Evolutionary conservation across 331 rosid genomes (phyloP).

Genomic region (Erythrophleum ivorense): DNA sequence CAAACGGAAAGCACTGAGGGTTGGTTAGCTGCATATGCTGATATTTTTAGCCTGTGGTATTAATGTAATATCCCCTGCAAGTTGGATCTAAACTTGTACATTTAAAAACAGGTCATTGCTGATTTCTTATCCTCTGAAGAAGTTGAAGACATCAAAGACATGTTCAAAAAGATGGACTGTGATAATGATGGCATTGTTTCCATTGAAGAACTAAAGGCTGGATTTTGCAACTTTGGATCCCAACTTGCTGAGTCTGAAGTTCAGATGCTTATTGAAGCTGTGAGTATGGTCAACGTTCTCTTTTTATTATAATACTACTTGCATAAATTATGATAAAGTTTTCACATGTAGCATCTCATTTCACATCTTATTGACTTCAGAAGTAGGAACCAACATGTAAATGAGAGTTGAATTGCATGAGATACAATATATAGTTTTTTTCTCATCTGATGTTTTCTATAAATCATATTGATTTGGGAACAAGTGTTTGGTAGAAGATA

Average conservation of each 20-base stretch:
- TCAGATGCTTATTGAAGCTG: conserved; percentile 94
- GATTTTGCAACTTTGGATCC: conserved; percentile 70
- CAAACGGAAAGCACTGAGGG: conserved; percentile 97
- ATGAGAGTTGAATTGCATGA: conserved; percentile 14
- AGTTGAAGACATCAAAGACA: conserved; percentile 93
- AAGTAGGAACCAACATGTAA: not conserved
- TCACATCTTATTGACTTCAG: conserved; percentile 5
- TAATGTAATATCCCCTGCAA: conserved; percentile 15
- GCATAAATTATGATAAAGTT: conserved; percentile 19
- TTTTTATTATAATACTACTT: conserved; percentile 1
- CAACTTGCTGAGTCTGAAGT: conserved; percentile 92
- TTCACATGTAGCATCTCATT: conserved; percentile 3
- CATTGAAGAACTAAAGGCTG: conserved; percentile 85
- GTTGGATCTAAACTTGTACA: conserved; percentile 34
- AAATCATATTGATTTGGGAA: not conserved
- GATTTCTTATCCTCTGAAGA: conserved; percentile 96
- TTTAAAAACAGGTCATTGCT: conserved; percentile 83
- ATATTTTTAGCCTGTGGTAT: conserved; percentile 7
- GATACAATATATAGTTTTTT: not conserved
- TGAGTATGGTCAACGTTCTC: conserved; percentile 56
- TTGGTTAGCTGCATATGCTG: conserved; percentile 52
- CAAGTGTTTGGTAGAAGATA: not conserved
- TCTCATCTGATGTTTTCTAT: not conserved
- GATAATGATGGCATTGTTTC: conserved; percentile 96
- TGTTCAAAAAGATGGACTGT: conserved; percentile 93